These are phyloP conservation scores for Candida xiaguanensis DNA, from an alignment of 805 yeast species.

Conservation along the genomic window DNA sequence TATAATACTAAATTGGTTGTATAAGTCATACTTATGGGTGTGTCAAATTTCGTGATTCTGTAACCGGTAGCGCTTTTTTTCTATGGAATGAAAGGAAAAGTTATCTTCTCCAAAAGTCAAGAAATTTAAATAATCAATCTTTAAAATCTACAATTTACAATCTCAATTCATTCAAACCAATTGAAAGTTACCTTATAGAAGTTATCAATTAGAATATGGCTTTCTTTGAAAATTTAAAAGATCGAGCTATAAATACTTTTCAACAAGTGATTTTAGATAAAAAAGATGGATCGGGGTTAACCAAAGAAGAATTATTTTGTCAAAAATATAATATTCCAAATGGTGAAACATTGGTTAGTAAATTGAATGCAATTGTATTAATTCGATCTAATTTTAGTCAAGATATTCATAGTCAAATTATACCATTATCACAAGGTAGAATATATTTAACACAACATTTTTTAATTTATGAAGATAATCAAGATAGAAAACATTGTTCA, in stretches of 20 bases:
- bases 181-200: background rate
- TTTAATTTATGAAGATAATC: slow-evolving; percentile 67
- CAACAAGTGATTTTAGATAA: slow-evolving; percentile 40
- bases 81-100: background rate
- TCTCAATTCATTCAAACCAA: background rate
- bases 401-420: slow-evolving; percentile 4
- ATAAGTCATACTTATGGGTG: too few species aligned
- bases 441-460: slow-evolving; percentile 73
- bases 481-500: slow-evolving; percentile 64
- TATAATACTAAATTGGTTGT: too few species aligned
- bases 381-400: slow-evolving; percentile 17
- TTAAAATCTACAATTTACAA: too few species aligned
- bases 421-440: slow-evolving; percentile 50
- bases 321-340: slow-evolving; percentile 68
- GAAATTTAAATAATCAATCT: too few species aligned
- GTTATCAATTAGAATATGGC: slow-evolving; percentile 34
- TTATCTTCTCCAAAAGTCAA: too few species aligned
- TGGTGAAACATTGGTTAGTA: slow-evolving; percentile 61
- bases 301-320: slow-evolving; percentile 70
- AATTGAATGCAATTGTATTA: slow-evolving; percentile 58
- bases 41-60: too few species aligned
- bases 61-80: slow-evolving; percentile 4
- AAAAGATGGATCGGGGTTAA: slow-evolving; percentile 39
- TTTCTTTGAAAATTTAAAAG: slow-evolving; percentile 46
- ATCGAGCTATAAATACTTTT: slow-evolving; percentile 44